Base-by-base conservation (phyloP, 2,329 filamentous ascomycete genomes). In the Calonectria fujianensis region DNA sequence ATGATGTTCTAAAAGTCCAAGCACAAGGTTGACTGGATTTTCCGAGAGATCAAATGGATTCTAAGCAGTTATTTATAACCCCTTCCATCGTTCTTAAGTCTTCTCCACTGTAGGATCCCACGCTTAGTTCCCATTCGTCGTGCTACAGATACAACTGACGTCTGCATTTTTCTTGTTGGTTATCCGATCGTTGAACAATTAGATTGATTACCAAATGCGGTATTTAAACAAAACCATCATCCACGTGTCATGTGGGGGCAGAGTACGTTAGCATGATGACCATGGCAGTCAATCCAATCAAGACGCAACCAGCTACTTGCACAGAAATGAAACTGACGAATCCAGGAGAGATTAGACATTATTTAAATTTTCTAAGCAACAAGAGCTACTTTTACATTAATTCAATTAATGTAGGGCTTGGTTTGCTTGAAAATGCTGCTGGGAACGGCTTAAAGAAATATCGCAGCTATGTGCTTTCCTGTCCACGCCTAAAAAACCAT, bases 171-270 rank as follows among this genome's bases (percentile, higher is more conserved):
- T 4, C 37, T 37, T 37, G 24, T 29, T 41, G 20, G 35, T 39
- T 39, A 20, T 63, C 14, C 27, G 24, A 61, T 16, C 8, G 37
- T n/a, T 29, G 57, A 16, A 24, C 3, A 14, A 37, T 41, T 63
- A 63, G 57, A 63, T 63, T 41, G 16, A 14, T 63, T 63, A 41
- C 57, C 57, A 11, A 63, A 41, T 63, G 35, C 14, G 57, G 57
- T 31, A 63, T 27, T 29, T 13, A 29, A 63, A 29, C 57, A 63
- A 63, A 63, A 20, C 2, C 14, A n/a, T 18, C 3, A 14, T 41
- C 31, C 32, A 41, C 35, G 35, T 41, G 57, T 7, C 37, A 27
- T 20, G 37, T 41, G 57, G 57, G 27, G 35, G 3, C 16, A 27
- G 35, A 31, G 18, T 29, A 9, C 8, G 14, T 31, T 41, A 9